Evolutionary conservation across 2,329 filamentous ascomycete species (phyloP).

Genomic region (Cercospora brassicicola): DNA sequence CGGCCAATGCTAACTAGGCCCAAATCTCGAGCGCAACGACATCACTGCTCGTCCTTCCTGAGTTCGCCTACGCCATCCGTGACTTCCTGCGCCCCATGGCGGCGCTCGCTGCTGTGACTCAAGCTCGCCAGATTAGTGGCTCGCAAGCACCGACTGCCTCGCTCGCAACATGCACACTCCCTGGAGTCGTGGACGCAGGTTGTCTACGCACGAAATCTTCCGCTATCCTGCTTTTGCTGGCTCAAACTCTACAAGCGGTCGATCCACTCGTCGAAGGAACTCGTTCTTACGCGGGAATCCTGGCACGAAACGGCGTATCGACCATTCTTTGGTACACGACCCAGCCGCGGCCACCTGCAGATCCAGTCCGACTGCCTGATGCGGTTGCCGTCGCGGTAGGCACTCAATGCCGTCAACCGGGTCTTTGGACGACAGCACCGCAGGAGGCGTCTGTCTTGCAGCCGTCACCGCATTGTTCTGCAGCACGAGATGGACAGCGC

Average conservation of each 20-base stretch:
- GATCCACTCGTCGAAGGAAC: constrained; percentile 25
- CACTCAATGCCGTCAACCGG: constrained; percentile 23
- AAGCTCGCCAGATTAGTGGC: neutral
- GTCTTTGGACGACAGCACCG: constrained; percentile 16
- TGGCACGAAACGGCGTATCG: constrained; percentile 24
- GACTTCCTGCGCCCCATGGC: neutral
- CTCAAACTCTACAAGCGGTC: constrained; percentile 24
- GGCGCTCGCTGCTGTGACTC: neutral
- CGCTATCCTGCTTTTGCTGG: constrained; percentile 21
- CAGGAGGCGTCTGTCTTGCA: constrained; percentile 21
- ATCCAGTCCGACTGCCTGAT: neutral
- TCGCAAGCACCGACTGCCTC: neutral
- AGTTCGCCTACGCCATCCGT: constrained; percentile 3
- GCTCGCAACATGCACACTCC: neutral
- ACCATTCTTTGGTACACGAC: neutral
- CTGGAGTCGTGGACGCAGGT: constrained; percentile 6
- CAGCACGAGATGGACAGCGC: constrained; percentile 2
- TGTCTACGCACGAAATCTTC: constrained; percentile 13
- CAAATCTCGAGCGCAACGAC: neutral
- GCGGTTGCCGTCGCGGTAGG: neutral
- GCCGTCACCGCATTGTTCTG: constrained; percentile 3
- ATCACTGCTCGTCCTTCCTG: neutral
- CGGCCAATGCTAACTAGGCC: neutral
- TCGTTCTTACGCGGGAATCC: constrained; percentile 23
- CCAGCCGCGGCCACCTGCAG: constrained; percentile 13